Evolutionary conservation across 352 stramenopile genomes (phyloP).

Genomic region (Phytophthora fragariaefolia): DNA sequence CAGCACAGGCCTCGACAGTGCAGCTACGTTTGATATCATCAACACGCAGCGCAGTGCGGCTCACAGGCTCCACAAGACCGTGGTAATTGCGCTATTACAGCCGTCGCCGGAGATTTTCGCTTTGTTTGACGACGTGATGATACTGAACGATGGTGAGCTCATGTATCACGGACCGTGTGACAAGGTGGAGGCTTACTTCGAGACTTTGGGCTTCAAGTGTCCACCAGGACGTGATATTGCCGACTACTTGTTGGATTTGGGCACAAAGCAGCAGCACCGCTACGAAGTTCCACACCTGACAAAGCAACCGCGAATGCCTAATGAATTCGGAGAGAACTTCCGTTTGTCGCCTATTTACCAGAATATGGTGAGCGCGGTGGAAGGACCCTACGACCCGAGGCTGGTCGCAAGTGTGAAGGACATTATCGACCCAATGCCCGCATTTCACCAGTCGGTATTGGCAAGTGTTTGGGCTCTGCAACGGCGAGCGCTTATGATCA

Average conservation of each 20-base stretch:
- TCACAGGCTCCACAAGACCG: slow-evolving; percentile 33
- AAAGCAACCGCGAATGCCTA: slow-evolving; percentile 23
- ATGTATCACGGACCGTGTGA: slow-evolving; percentile 64
- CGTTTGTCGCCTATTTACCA: slow-evolving; percentile 42
- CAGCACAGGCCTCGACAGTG: slow-evolving; percentile 61
- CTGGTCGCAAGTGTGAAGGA: slow-evolving; percentile 19
- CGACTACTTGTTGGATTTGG: slow-evolving; percentile 38
- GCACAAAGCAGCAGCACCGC: slow-evolving; percentile 36
- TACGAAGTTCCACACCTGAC: slow-evolving; percentile 20
- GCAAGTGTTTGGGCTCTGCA: slow-evolving; percentile 62
- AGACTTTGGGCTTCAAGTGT: slow-evolving; percentile 42
- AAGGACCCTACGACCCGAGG: slow-evolving; percentile 19
- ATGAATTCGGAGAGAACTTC: slow-evolving; percentile 35
- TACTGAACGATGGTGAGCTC: slow-evolving; percentile 57
- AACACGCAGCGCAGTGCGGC: slow-evolving; percentile 30
- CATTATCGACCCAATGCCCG: slow-evolving; percentile 27
- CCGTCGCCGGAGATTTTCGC: slow-evolving; percentile 90
- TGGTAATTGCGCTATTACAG: slow-evolving; percentile 76
- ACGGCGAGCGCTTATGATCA: slow-evolving; percentile 49
- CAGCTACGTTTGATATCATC: slow-evolving; percentile 39
- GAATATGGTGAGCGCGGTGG: slow-evolving; percentile 35
- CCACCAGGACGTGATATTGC: slow-evolving; percentile 39
- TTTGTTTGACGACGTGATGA: slow-evolving; percentile 68
- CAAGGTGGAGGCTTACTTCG: slow-evolving; percentile 40
- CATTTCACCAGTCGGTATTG: slow-evolving; percentile 68